Base-by-base conservation (phyloP, 768 basidiomycete species). In the Coprinopsis marcescibilis region DNA sequence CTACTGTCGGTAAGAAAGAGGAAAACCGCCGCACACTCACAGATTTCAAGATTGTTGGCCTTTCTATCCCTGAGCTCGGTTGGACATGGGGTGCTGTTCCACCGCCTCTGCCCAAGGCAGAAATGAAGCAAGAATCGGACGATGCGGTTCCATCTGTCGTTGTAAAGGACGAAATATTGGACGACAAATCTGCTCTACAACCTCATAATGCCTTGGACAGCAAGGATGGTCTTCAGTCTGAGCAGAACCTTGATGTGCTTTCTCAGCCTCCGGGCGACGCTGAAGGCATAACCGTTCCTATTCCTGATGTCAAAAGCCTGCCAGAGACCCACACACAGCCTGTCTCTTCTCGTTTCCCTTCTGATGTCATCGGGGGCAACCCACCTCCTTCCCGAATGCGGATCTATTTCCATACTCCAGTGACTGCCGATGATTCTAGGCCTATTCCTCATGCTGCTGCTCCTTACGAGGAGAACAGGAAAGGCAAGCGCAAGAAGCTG, bases 31-130 rank as follows among this genome's bases (percentile, higher is more conserved):
- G 90, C 57, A 96, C 94, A 24, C 81, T 99, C 56, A 97, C 93
- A 29, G 95, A 98, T 69, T 99, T 99, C 79, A 90, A 95, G 69
- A 92, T 99, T 62, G 74, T 94, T 59, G 93, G 88, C 21, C 73
- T 97, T 55, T 82, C 89, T 61, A 85, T 96, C 55, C 80, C 74
- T 56, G 83, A 85, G 55, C 69, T 96, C 49, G 71, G 69, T 55
- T 97, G 95, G 95, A 76, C 72, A 41, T 97, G 95, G 95, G 91
- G 92, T 50, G 55, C 70, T 42, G 58, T 80, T 43, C 78, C 78
- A 29, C 26, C 57, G 36, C 52, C 44, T 48, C 56, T 41, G 52
- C 24, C 45, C 20, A 55, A 51, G 32, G 48, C 36, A 37, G 52
- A 56, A 25, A 46, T 39, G 15, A 51, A 50, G 25, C 39, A 48